Evolutionary conservation across 495 filamentous ascomycete species (phyloP).

Genomic region (Podospora tetraspora): DNA sequence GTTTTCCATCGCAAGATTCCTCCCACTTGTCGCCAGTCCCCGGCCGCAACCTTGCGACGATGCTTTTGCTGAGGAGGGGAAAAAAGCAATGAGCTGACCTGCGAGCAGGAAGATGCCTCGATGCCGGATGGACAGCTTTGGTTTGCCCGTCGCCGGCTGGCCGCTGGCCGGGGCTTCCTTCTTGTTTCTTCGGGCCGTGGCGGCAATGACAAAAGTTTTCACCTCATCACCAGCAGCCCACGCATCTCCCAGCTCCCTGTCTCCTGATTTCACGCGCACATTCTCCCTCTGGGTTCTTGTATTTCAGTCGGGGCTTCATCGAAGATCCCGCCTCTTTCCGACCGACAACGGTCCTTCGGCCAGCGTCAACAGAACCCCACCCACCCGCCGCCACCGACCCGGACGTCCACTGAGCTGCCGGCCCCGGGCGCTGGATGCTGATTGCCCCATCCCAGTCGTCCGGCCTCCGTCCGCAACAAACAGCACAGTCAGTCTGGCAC

Average conservation of each 20-base stretch:
- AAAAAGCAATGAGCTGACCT: neutral
- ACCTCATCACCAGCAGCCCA: neutral
- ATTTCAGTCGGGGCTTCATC: neutral
- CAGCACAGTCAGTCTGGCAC: neutral
- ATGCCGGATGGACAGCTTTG: neutral
- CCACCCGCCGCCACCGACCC: neutral
- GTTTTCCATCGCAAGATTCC: neutral
- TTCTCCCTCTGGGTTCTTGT: neutral
- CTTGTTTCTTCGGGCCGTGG: neutral
- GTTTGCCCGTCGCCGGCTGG: neutral
- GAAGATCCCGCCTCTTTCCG: neutral
- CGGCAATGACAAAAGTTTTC: neutral
- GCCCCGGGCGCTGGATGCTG: neutral
- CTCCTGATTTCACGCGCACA: no score
- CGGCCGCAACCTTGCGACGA: neutral
- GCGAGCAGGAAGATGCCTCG: neutral
- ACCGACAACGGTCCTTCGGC: neutral
- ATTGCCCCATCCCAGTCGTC: neutral
- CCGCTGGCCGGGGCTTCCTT: no score
- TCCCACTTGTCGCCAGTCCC: neutral
- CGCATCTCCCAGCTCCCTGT: neutral
- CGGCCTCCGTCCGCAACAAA: neutral
- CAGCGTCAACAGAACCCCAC: neutral
- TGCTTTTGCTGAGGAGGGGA: neutral
- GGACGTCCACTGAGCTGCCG: neutral